Base-by-base conservation (phyloP, 1,284 basidiomycete genomes). In the Boletus subluridellus region DNA sequence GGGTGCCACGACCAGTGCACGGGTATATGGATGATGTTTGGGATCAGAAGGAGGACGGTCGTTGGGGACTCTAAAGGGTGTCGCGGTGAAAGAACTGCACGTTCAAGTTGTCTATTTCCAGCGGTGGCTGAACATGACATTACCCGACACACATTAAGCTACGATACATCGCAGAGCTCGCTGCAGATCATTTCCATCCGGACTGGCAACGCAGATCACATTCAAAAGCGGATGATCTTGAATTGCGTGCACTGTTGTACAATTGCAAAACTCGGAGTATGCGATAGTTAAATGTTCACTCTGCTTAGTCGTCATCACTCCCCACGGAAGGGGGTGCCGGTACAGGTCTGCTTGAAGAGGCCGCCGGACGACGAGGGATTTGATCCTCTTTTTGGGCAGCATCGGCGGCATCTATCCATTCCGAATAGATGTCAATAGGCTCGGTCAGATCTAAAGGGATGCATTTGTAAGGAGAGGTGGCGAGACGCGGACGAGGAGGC, bases 401-500 rank as follows among this genome's bases (percentile, higher is more conserved):
- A 69, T 94, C 92, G 24, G 90, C 90, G 48, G 92, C 92, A 73
- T 94, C 92, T 64, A 94, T 92, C 92, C 92, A 95, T 69, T 92
- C 89, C 11, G 91, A 92, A 72, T 94, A 95, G 32, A 95, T 90
- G 72, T 95, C 93, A 60, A 95, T 87, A 6, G 93, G 85, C 66
- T 94, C 92, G 1, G 90, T 92, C 50, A 95, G 78, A 69, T 94
- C 91, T 73, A 51, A 49, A 35, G 66, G 60, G 60, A 54, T 65
- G 41, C 39, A 57, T 34, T 32, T 42, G 42, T 69, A 47, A 60
- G 63, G 12, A 64, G 52, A 46, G 49, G 68, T n/a, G 63, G 28
- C 59, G 30, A 55, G 59, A 59, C 34, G 39, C 21, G 37, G 28
- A 42, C 50, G 35, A 49, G 47, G 44, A 39, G 45, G 81, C 91